Evolutionary conservation across 1,284 basidiomycete species (phyloP).

Genomic region (Schizopora paradoxa): DNA sequence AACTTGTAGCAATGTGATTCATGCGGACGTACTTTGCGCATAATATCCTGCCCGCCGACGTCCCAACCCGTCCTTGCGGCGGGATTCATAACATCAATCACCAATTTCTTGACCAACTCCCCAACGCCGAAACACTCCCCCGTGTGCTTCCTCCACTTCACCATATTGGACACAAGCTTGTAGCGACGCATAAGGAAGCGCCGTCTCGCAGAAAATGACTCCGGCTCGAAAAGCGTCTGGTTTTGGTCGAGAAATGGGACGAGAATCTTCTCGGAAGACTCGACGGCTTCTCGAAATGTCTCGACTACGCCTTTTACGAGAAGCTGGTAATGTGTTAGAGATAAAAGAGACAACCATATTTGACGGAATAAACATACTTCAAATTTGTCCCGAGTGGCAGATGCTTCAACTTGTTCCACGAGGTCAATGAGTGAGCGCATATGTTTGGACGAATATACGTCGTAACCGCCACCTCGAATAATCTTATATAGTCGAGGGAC

Average conservation of each 20-base stretch:
- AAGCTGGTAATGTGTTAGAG: too few relatives aligned
- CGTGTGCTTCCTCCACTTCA: slow-evolving; percentile 72
- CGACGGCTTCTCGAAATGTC: slow-evolving; percentile 55
- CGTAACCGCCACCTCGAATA: slow-evolving; percentile 69
- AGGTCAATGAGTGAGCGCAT: slow-evolving; percentile 66
- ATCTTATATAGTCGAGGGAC: slow-evolving; percentile 72
- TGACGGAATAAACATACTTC: slow-evolving; percentile 45
- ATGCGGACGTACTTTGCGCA: slow-evolving; percentile 49
- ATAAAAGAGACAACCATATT: slow-evolving; percentile 2
- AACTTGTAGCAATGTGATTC: neutral
- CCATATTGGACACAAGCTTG: slow-evolving; percentile 70
- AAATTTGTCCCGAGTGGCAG: slow-evolving; percentile 69
- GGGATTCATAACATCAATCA: slow-evolving; percentile 59
- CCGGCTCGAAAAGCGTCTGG: slow-evolving; percentile 66
- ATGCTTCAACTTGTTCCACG: slow-evolving; percentile 76
- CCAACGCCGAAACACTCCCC: slow-evolving; percentile 58
- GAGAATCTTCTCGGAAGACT: slow-evolving; percentile 41
- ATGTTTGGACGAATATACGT: slow-evolving; percentile 74
- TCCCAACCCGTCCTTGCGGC: slow-evolving; percentile 81
- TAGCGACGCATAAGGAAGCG: slow-evolving; percentile 64
- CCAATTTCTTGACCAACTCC: slow-evolving; percentile 50
- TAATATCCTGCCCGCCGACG: slow-evolving; percentile 73
- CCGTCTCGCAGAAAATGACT: slow-evolving; percentile 64
- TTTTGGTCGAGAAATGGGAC: slow-evolving; percentile 36
- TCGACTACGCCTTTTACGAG: slow-evolving; percentile 60